phyloP scores from a whole-genome alignment of 192 early-diverging fungal species.

The Coemansia sp. region DNA sequence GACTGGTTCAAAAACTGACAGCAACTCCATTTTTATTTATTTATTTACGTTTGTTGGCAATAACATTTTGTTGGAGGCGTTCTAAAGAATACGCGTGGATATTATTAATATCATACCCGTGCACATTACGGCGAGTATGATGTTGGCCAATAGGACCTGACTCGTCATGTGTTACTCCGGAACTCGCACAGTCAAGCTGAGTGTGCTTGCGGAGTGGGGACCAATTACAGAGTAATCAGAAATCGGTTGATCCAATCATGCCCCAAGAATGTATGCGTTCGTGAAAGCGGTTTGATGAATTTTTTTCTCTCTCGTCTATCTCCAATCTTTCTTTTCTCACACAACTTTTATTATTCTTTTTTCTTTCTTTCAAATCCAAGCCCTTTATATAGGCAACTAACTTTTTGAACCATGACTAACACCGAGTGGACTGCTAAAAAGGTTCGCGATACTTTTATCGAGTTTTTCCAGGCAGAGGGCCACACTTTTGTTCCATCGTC shows the following conservation, averaged over 20 bases:
- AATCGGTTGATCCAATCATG: conserved; percentile 2
- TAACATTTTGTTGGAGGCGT: background rate
- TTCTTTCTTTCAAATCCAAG: background rate
- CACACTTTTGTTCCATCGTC: conserved; percentile 87
- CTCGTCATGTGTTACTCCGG: conserved; percentile 5
- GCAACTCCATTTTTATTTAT: background rate
- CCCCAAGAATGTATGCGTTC: background rate
- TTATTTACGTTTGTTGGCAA: background rate
- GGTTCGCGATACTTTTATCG: conserved; percentile 88
- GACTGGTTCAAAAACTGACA: background rate
- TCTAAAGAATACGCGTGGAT: background rate
- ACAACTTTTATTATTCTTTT: background rate
- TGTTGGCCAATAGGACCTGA: background rate
- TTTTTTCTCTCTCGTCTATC: no score
- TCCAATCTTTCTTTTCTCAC: no score
- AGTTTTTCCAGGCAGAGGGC: conserved; percentile 73
- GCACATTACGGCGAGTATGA: background rate
- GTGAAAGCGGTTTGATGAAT: background rate
- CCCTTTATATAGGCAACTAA: background rate
- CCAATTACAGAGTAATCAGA: background rate
- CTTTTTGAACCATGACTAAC: conserved; percentile 25
- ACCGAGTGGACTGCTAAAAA: conserved; percentile 75
- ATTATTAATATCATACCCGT: background rate
- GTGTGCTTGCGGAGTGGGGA: background rate
- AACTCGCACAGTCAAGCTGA: background rate